Percentiles rank a stretch among this genome's conserved stretches.
phyloP scores from a whole-genome alignment of 805 yeast genomes.

The Hanseniaspora occidentalis region DNA sequence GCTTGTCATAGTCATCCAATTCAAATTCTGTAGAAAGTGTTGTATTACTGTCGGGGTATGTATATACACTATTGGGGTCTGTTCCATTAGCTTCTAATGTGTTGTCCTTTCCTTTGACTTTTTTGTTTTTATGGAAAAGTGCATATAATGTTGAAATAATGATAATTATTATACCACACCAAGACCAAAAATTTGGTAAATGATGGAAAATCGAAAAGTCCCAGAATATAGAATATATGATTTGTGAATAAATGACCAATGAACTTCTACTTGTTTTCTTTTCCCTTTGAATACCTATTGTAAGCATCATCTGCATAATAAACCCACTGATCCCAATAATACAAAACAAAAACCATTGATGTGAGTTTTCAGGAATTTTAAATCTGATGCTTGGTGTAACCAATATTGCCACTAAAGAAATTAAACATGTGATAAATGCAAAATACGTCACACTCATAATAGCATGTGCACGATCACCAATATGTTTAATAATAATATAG shows the following conservation, averaged over 20 bases:
- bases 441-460: conserved; percentile 67
- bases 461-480: conserved; percentile 73
- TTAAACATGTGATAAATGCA: conserved; percentile 45
- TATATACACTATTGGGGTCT: neutral
- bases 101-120: neutral
- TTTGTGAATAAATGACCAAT: conserved; percentile 61
- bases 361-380: conserved; percentile 43
- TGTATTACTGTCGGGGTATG: neutral
- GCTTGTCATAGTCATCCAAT: conserved; percentile 2
- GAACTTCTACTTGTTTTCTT: conserved; percentile 62
- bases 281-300: conserved; percentile 77
- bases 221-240: conserved; percentile 68
- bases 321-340: conserved; percentile 70
- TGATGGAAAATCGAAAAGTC: conserved; percentile 63
- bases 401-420: conserved; percentile 40
- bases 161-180: conserved; percentile 58
- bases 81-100: neutral
- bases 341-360: conserved; percentile 55
- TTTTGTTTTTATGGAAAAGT: conserved; percentile 35
- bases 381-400: conserved; percentile 47
- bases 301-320: conserved; percentile 62
- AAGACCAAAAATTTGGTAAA: conserved; percentile 55
- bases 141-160: conserved; percentile 52
- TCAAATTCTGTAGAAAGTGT: conserved; percentile 3
- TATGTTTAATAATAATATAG: conserved; percentile 56